Base-by-base conservation (phyloP, 2,329 filamentous ascomycete species). In the Raffaelea deltoideospora region DNA sequence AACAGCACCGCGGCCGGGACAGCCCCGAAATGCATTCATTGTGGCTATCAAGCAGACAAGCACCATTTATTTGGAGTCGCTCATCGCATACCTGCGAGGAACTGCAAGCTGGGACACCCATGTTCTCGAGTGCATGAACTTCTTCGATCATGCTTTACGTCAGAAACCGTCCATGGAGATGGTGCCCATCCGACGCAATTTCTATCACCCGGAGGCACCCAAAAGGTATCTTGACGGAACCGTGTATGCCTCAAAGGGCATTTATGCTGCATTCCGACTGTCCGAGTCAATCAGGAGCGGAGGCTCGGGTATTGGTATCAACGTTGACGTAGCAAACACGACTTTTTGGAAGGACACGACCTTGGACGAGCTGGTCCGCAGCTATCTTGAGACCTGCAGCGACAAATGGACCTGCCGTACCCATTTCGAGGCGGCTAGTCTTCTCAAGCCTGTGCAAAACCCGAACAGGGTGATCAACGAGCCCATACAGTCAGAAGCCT, bases 311-410 rank as follows among this genome's bases (percentile, higher is more conserved):
- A 65, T 96, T 6, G 74, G 81, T 0, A 62, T 98, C 52, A 96
- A 95, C 47, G 75, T 93, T 10, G 88, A 98, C 49, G 80, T 94
- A 22, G 79, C 87, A 39, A 94, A 96, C 51, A 82, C 84, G 0
- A 82, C 81, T 11, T 98, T 98, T 60, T 96, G 83, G 79, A 67
- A 57, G 1, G 55, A 51, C 2, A 55, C 60, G 32, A 51, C 50
- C 1, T 35, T 71, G 5, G 56, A 60, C 15, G 46, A 57, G 3
- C 39, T 69, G 3, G 52, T 51, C 0, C 42, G 47, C n/a, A 53
- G 51, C 27, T 45, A 44, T 1, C 35, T 58, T 3, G 35, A 39
- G 24, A 39, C 37, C 10, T 35, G 42, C 7, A 41, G 47, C 22
- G 51, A 51, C 32, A 45, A 49, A 22, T 49, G 43, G 40, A 38